Percentiles rank a stretch among this genome's conserved stretches.
These are phyloP conservation scores for Aspergillus panamensis DNA, from an alignment of 495 filamentous ascomycete genomes.

Conservation along the genomic window DNA sequence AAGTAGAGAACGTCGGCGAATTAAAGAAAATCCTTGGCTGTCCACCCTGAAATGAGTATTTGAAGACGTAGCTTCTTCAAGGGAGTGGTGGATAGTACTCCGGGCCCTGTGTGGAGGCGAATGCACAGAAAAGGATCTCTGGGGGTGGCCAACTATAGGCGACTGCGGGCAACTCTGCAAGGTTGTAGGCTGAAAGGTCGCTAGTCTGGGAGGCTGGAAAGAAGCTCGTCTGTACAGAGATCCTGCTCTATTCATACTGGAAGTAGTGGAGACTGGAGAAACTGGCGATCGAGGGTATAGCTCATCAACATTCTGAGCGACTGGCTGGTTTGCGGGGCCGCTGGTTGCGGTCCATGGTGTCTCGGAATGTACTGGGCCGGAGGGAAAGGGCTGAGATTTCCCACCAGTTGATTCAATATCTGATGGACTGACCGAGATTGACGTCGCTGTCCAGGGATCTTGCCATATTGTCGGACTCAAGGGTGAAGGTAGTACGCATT, in stretches of 20 bases:
- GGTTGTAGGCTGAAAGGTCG: constrained; percentile 26
- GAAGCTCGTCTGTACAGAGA: constrained; percentile 19
- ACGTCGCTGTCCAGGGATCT: constrained; percentile 19
- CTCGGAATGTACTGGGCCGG: constrained; percentile 11
- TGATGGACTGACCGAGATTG: constrained; percentile 9
- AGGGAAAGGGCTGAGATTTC: constrained; percentile 21
- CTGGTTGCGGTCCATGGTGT: constrained; percentile 4
- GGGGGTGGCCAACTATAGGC: constrained; percentile 23
- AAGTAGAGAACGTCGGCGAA: constrained; percentile 47
- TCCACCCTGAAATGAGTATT: constrained; percentile 40
- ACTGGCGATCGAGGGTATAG: constrained; percentile 1
- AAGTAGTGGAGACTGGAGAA: constrained; percentile 6
- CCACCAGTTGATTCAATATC: constrained; percentile 5
- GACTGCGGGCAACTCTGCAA: constrained; percentile 16
- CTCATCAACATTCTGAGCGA: constrained; percentile 6
- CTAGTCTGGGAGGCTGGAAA: constrained; percentile 19
- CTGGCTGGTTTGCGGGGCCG: neutral
- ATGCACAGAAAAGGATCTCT: constrained; percentile 34
- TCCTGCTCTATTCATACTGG: constrained; percentile 5
- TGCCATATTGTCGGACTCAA: constrained; percentile 14
- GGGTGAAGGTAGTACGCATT: constrained; percentile 10
- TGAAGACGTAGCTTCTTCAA: constrained; percentile 33
- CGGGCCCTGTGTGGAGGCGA: constrained; percentile 25
- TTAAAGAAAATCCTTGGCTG: constrained; percentile 40
- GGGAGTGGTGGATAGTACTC: constrained; percentile 24